These are phyloP conservation scores for Saccharomycopsis schoenii DNA, from an alignment of 805 yeast species.

Conservation along the genomic window DNA sequence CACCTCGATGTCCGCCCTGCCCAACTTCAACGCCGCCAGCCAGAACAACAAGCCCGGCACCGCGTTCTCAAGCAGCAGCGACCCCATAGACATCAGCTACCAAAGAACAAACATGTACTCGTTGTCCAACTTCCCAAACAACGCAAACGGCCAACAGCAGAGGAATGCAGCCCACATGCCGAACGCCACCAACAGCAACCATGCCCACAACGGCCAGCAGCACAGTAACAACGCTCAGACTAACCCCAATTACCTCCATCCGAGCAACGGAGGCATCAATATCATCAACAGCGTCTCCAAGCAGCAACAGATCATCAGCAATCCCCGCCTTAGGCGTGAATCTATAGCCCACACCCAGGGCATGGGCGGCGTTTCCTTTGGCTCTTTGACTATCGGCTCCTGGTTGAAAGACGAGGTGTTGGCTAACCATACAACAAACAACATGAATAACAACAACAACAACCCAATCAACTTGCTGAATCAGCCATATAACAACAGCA, in stretches of 20 bases:
- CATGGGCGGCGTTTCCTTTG: constrained; percentile 97
- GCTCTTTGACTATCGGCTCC: constrained; percentile 86
- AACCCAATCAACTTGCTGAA: constrained; percentile 1
- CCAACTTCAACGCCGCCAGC: constrained; percentile 2
- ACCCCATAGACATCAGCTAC: constrained; percentile 16
- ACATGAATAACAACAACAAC: constrained; percentile 15
- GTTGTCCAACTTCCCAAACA: neutral
- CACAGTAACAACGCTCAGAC: neutral
- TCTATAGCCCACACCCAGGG: constrained; percentile 94
- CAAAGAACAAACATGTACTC: constrained; percentile 9
- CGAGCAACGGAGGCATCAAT: constrained; percentile 19
- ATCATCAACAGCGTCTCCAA: constrained; percentile 14
- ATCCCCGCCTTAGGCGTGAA: constrained; percentile 65
- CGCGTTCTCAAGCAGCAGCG: neutral
- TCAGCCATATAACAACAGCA: neutral
- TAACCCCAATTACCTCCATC: constrained; percentile 1
- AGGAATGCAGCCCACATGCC: neutral
- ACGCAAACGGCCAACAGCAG: constrained; percentile 1
- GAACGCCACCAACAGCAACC: neutral
- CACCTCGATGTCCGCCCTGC: constrained; percentile 15
- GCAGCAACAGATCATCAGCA: constrained; percentile 15
- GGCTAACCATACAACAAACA: constrained; percentile 31
- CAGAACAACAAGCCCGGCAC: neutral
- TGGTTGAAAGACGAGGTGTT: constrained; percentile 93
- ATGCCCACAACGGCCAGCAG: neutral